These are phyloP conservation scores for Podospora conica DNA, from an alignment of 495 filamentous ascomycete species.

Conservation along the genomic window DNA sequence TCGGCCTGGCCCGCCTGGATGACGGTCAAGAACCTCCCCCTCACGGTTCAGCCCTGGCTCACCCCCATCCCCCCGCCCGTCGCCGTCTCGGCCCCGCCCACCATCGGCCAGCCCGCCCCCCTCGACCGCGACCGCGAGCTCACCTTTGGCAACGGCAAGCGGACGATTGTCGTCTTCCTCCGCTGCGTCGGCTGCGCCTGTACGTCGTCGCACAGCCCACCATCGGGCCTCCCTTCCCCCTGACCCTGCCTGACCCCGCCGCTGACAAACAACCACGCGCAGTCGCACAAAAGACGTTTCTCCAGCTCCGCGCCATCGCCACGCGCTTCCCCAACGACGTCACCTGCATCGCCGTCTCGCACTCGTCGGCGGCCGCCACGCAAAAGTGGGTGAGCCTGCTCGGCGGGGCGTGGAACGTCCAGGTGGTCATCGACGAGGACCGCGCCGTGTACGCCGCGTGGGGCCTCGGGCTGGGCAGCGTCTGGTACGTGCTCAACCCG, in stretches of 20 bases:
- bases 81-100: slow-evolving; percentile 35
- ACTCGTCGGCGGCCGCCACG: slow-evolving; percentile 43
- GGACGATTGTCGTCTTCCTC: slow-evolving; percentile 45
- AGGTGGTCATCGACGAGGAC: slow-evolving; percentile 47
- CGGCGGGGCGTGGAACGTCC: slow-evolving; percentile 42
- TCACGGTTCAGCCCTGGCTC: slow-evolving; percentile 42
- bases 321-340: slow-evolving; percentile 35
- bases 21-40: slow-evolving; percentile 37
- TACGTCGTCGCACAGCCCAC: slow-evolving; percentile 15
- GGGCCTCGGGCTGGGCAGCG: slow-evolving; percentile 45
- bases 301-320: slow-evolving; percentile 42
- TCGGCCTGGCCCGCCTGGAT: slow-evolving; percentile 33
- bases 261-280: not conserved
- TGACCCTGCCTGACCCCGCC: not conserved
- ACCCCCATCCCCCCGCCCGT: slow-evolving; percentile 41
- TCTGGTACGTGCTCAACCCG: slow-evolving; percentile 47
- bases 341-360: slow-evolving; percentile 49
- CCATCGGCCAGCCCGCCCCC: slow-evolving; percentile 44
- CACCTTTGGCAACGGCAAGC: slow-evolving; percentile 30
- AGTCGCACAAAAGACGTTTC: slow-evolving; percentile 54
- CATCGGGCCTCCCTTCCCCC: not conserved
- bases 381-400: slow-evolving; percentile 44
- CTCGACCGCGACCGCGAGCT: slow-evolving; percentile 39
- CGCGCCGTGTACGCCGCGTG: slow-evolving; percentile 46
- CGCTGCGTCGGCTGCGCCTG: slow-evolving; percentile 54